Conservation (phyloP, 139 green algal genomes). For the Closterium sp. region DNA sequence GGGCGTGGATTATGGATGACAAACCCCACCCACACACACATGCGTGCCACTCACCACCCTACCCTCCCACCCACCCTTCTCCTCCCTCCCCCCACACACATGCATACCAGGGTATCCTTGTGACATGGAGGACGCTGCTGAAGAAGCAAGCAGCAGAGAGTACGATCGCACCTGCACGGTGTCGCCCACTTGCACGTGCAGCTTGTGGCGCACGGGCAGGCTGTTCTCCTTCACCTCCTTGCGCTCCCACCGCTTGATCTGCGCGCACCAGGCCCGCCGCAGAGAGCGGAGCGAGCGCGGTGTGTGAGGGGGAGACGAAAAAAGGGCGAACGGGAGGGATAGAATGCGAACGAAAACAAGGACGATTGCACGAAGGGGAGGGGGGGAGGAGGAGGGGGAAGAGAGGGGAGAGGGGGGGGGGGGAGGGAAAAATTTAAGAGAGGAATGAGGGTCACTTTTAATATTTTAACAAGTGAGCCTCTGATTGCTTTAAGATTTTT, state of each 20-base stretch:
- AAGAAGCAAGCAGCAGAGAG: neutral
- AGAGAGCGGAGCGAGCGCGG: neutral
- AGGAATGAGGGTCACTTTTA: too few species aligned
- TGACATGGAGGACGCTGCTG: neutral
- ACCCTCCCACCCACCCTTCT: neutral
- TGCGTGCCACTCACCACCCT: neutral
- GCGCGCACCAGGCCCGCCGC: neutral
- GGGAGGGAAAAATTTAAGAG: too few species aligned
- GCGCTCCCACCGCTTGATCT: conserved; percentile 48
- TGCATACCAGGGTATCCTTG: too few species aligned
- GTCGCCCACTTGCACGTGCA: conserved; percentile 51
- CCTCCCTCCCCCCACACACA: too few species aligned
- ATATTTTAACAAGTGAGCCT: too few species aligned
- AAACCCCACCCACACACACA: too few species aligned
- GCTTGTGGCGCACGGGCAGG: conserved; percentile 30
- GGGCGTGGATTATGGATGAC: too few species aligned
- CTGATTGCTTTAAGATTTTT: too few species aligned
- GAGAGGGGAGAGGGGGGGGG: too few species aligned
- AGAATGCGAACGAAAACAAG: neutral
- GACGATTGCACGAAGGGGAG: neutral
- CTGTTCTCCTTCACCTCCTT: conserved; percentile 48
- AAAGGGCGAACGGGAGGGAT: neutral
- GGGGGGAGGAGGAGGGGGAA: too few species aligned
- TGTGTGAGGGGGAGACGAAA: neutral
- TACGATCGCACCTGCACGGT: conserved; percentile 16